A percentile compares a stretch with the other conserved stretches of the same genome.
Evolutionary conservation across 2,329 filamentous ascomycete species (phyloP).

Genomic region (Penicillium psychrosexuale): DNA sequence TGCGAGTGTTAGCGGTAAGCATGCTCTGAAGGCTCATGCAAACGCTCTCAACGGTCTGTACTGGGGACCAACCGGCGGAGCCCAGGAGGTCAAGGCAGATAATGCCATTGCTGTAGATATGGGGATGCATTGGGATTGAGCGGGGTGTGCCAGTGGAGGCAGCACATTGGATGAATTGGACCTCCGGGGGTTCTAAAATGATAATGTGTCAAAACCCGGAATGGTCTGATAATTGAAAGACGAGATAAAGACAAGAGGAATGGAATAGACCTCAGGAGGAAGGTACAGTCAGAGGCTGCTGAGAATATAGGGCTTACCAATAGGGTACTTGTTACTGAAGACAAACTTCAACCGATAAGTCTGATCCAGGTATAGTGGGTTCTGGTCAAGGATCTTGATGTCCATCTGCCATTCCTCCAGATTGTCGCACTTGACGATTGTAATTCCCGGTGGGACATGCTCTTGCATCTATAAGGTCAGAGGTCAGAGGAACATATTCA

Average conservation of each 20-base stretch:
- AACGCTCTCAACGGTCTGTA: constrained; percentile 94
- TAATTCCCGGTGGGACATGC: constrained; percentile 65
- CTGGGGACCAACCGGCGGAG: constrained; percentile 85
- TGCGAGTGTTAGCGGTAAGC: constrained; percentile 90
- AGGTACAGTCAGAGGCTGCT: neutral
- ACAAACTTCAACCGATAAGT: constrained; percentile 82
- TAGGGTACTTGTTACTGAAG: constrained; percentile 82
- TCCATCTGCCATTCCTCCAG: constrained; percentile 91
- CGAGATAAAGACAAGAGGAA: neutral
- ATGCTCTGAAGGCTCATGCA: constrained; percentile 98
- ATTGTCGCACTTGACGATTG: constrained; percentile 74
- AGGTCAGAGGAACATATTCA: neutral
- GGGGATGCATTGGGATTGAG: constrained; percentile 86
- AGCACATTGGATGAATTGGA: constrained; percentile 71
- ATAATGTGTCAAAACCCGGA: neutral
- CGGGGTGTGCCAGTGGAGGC: constrained; percentile 41
- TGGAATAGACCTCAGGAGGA: neutral
- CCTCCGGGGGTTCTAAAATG: constrained; percentile 80
- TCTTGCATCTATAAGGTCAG: constrained; percentile 50
- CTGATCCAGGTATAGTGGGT: constrained; percentile 80
- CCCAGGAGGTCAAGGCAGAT: constrained; percentile 95
- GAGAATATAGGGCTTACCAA: constrained; percentile 59
- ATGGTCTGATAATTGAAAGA: neutral
- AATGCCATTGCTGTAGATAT: constrained; percentile 98
- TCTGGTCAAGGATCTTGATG: constrained; percentile 82